Evolutionary conservation across 2,329 filamentous ascomycete genomes (phyloP).

Genomic region (Diplodia seriata): DNA sequence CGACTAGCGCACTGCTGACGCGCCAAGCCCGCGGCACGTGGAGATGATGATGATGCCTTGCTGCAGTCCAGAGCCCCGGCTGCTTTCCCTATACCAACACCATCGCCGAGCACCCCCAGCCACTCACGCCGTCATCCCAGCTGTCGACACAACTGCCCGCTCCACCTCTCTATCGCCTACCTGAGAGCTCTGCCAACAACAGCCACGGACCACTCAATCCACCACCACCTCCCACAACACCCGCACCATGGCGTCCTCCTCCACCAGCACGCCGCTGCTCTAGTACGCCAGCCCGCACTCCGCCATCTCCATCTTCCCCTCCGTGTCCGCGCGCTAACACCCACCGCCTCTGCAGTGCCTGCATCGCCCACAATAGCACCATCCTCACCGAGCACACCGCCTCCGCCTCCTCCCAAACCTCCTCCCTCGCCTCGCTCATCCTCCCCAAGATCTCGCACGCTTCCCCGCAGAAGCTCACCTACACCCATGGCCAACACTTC

Average conservation of each 20-base stretch:
- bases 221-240: neutral
- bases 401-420: conserved; percentile 80
- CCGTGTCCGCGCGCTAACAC: conserved; percentile 34
- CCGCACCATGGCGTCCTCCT: conserved; percentile 48
- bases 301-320: neutral
- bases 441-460: conserved; percentile 91
- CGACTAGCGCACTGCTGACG: conserved; percentile 7
- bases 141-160: neutral
- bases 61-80: neutral
- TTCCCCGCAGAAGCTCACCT: conserved; percentile 85
- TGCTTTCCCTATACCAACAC: conserved; percentile 11
- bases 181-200: neutral
- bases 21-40: conserved; percentile 2
- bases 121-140: conserved; percentile 11
- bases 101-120: conserved; percentile 8
- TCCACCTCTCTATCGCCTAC: neutral
- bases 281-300: conserved; percentile 41
- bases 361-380: conserved; percentile 91
- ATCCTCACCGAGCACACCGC: conserved; percentile 93
- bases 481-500: conserved; percentile 88
- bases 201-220: neutral
- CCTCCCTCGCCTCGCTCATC: conserved; percentile 88
- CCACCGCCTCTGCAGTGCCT: conserved; percentile 66
- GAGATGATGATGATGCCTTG: conserved; percentile 14
- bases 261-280: conserved; percentile 47